Evolutionary conservation across 2,329 filamentous ascomycete genomes (phyloP).

Genomic region (Neurospora sp.): DNA sequence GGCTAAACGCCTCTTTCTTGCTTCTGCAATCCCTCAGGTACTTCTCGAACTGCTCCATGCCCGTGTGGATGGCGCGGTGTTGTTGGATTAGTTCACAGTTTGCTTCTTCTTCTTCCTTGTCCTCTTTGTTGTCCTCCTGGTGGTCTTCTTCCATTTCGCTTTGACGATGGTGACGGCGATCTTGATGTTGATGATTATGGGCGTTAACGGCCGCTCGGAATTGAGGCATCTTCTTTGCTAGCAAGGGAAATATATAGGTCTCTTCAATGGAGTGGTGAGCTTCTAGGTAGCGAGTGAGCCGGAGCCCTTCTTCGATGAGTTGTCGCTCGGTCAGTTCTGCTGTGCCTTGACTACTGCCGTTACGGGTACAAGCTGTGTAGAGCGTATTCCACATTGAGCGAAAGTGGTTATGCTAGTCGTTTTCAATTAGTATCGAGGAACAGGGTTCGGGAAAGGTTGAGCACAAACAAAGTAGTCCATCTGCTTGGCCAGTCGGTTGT

Average conservation of each 20-base stretch:
- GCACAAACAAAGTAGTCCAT: constrained; percentile 62
- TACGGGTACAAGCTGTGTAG: constrained; percentile 55
- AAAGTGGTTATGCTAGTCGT: constrained; percentile 61
- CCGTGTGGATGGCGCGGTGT: constrained; percentile 69
- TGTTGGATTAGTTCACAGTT: constrained; percentile 59
- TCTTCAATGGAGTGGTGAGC: constrained; percentile 81
- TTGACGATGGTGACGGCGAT: background rate
- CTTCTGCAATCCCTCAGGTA: constrained; percentile 54
- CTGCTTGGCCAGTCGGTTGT: constrained; percentile 62
- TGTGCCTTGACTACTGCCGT: constrained; percentile 27
- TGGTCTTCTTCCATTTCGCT: background rate
- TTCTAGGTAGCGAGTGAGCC: constrained; percentile 61
- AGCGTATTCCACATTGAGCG: constrained; percentile 63
- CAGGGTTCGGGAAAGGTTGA: constrained; percentile 2
- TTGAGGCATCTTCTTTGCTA: constrained; percentile 69
- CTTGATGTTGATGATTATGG: background rate
- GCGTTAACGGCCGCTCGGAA: constrained; percentile 38
- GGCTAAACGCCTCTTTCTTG: constrained; percentile 51
- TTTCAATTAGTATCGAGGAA: background rate
- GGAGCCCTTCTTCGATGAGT: constrained; percentile 58
- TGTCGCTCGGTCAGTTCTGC: constrained; percentile 50
- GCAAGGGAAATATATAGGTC: constrained; percentile 64
- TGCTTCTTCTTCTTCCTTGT: constrained; percentile 17
- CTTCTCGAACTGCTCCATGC: constrained; percentile 55
- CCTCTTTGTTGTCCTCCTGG: background rate